These are phyloP conservation scores for Astragalus membranaceus DNA, from an alignment of 306 rosid species.

Conservation along the genomic window DNA sequence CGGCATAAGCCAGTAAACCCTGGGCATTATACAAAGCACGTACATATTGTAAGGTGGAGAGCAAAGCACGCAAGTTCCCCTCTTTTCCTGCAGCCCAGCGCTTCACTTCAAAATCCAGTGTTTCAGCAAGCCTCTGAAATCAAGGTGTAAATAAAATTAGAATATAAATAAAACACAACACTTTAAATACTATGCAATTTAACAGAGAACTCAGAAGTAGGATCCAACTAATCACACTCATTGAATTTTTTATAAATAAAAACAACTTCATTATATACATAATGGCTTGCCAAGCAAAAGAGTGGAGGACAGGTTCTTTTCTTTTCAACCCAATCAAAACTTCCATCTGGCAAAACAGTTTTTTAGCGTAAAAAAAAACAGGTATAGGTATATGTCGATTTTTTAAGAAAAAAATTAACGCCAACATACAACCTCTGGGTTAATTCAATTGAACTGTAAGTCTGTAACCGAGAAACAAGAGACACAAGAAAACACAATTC, in stretches of 20 bases:
- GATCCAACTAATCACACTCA: conserved; percentile 1
- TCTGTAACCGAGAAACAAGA: not conserved
- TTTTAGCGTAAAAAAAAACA: not conserved
- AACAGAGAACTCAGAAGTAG: not conserved
- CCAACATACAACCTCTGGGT: not conserved
- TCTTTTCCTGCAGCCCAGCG: conserved; percentile 99
- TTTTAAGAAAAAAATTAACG: not conserved
- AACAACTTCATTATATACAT: not conserved
- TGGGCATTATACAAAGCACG: conserved; percentile 16
- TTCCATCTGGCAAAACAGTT: not conserved
- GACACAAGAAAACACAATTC: not conserved
- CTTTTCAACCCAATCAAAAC: not conserved
- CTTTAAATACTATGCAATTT: not conserved
- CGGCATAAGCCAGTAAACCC: not conserved
- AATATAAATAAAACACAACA: conserved; percentile 7
- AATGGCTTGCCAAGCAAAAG: not conserved
- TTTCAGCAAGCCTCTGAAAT: conserved; percentile 76
- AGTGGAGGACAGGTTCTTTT: not conserved
- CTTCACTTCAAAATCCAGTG: conserved; percentile 85
- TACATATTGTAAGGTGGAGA: conserved; percentile 94
- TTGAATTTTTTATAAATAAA: not conserved
- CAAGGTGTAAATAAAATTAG: conserved; percentile 16
- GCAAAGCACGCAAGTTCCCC: conserved; percentile 89
- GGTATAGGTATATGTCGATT: not conserved
- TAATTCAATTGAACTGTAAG: not conserved